Evolutionary conservation across 2,329 filamentous ascomycete genomes (phyloP), one percentile per base, ranked within the genome.

Genomic region (Pyrenochaeta sp.): DNA sequence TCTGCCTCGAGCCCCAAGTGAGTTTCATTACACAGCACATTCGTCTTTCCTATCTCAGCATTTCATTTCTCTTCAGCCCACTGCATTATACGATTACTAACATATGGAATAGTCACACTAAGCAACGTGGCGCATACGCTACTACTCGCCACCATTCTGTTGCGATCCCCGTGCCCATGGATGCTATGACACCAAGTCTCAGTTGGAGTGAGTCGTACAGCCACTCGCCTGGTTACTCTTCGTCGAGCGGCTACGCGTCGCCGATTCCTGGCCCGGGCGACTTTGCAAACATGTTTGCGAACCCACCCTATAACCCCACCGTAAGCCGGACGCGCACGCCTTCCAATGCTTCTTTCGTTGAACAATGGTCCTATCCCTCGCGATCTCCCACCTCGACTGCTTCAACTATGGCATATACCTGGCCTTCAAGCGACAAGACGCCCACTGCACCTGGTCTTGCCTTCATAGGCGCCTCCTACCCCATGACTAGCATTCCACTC

Each of bases 331-430:
- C 68, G 26, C 68, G 68, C 43, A 67, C 67, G 10, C 60, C 65
- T 5, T 72, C 69, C 3, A 68, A 69, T 28, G 69, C 67, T 6
- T 72, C 69, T 1, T 63, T 63, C 30, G 57, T 64, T 28, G 68
- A 69, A 24, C 58, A 54, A 1, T 71, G 67, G 66, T 39, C 47
- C 3, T 64, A 59, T 23, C 60, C 58, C 14, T 67, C 68, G 1
- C 57, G 58, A 10, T 72, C 69, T 4, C 69, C 69, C 6, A 63
- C 63, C 0, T 71, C 67, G 1, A 60, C 65, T 10, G 61, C 61
- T 6, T 72, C 68, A 3, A 65, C 62, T 13, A 56, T 69, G 53
- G 59, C 60, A 14, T 68, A 61, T 30, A 49, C 61, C 3, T 71
- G 65, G 62, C 42, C 55, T 6, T 54, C 58, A 2, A 60, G 47